A percentile compares a stretch with the other conserved stretches of the same genome.
Conservation (phyloP, 495 filamentous ascomycete species). For the Apodospora peruviana region DNA sequence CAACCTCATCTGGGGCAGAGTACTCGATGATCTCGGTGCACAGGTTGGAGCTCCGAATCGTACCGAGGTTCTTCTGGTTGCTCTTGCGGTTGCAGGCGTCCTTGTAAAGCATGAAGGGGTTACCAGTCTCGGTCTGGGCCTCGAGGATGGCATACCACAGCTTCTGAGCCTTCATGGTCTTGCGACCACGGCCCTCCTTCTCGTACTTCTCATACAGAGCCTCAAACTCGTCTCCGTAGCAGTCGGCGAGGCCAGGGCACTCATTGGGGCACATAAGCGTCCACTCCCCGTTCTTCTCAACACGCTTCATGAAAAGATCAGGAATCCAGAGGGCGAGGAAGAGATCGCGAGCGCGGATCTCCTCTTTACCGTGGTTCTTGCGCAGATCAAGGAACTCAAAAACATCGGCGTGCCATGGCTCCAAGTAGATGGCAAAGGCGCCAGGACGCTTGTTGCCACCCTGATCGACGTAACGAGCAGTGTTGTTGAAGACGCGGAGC, state of each 20-base stretch:
- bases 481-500: slow-evolving; percentile 98
- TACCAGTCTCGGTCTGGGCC: slow-evolving; percentile 96
- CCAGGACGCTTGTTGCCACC: slow-evolving; percentile 98
- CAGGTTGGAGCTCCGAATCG: slow-evolving; percentile 95
- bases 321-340: slow-evolving; percentile 99
- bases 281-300: slow-evolving; percentile 92
- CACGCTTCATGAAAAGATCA: slow-evolving; percentile 98
- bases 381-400: slow-evolving; percentile 95
- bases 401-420: slow-evolving; percentile 98
- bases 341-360: slow-evolving; percentile 91
- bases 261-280: slow-evolving; percentile 97
- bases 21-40: slow-evolving; percentile 99
- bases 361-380: slow-evolving; percentile 99
- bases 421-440: slow-evolving; percentile 98
- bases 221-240: slow-evolving; percentile 96
- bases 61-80: slow-evolving; percentile 99
- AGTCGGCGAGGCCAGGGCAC: slow-evolving; percentile 88
- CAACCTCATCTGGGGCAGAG: slow-evolving; percentile 93
- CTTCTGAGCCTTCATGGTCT: slow-evolving; percentile 94
- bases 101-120: slow-evolving; percentile 99
- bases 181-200: slow-evolving; percentile 78
- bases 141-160: slow-evolving; percentile 98
- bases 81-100: slow-evolving; percentile 97
- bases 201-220: slow-evolving; percentile 93
- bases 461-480: slow-evolving; percentile 95